Evolutionary conservation across 2,329 filamentous ascomycete genomes (phyloP).

Genomic region (Arthrobotrys pseudoclavata): DNA sequence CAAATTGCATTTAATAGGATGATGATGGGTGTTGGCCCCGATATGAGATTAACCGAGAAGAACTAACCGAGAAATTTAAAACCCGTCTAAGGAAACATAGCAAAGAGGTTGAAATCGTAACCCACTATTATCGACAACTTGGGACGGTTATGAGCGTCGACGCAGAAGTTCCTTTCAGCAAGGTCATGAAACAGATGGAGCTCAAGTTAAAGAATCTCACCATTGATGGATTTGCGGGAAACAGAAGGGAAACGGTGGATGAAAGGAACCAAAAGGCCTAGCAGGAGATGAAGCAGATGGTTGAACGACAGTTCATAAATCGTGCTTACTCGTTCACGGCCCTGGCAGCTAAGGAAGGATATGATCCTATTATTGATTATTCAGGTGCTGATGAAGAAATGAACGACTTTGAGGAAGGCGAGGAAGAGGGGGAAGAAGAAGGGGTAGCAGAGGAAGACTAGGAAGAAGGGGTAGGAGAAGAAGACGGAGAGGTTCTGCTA

Average conservation of each 20-base stretch:
- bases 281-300: slow-evolving; percentile 15
- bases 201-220: slow-evolving; percentile 35
- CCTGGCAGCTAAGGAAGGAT: background rate
- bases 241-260: slow-evolving; percentile 28
- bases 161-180: slow-evolving; percentile 4
- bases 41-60: background rate
- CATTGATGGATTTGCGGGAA: slow-evolving; percentile 35
- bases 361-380: slow-evolving; percentile 3
- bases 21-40: background rate
- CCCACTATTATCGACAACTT: slow-evolving; percentile 32
- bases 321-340: slow-evolving; percentile 12
- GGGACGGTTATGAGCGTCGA: slow-evolving; percentile 47
- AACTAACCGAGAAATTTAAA: background rate
- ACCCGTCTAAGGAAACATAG: slow-evolving; percentile 4
- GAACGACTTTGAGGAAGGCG: background rate
- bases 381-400: slow-evolving; percentile 15
- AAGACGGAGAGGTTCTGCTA: background rate
- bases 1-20: slow-evolving; percentile 12
- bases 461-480: background rate
- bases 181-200: slow-evolving; percentile 36
- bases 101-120: slow-evolving; percentile 25
- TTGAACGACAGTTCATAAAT: slow-evolving; percentile 6
- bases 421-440: background rate
- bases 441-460: background rate
- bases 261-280: slow-evolving; percentile 34